These are phyloP conservation scores for Candida silvicultrix DNA, from an alignment of 805 yeast genomes.

Conservation along the genomic window DNA sequence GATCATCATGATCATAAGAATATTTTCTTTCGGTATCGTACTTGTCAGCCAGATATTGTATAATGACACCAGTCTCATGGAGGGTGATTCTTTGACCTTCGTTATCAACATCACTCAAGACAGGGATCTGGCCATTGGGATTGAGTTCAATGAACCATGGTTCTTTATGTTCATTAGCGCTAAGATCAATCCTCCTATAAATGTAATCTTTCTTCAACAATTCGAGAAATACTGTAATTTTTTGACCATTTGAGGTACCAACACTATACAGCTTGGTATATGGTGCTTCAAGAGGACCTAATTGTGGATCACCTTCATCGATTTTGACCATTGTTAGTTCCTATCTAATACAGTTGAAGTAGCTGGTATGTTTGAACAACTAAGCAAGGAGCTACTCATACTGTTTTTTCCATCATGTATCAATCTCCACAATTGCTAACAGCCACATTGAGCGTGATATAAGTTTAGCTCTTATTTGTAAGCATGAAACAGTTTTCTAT, in stretches of 20 bases:
- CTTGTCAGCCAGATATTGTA: slow-evolving; percentile 49
- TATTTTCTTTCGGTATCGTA: slow-evolving; percentile 45
- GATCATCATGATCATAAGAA: slow-evolving; percentile 27
- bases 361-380: too few relatives aligned
- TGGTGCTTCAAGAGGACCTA: slow-evolving; percentile 25
- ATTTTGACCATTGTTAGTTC: slow-evolving; percentile 1
- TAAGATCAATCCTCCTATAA: slow-evolving; percentile 33
- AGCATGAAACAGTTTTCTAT: too few relatives aligned
- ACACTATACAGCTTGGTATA: slow-evolving; percentile 34
- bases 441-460: too few relatives aligned
- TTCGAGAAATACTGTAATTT: slow-evolving; percentile 28
- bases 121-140: slow-evolving; percentile 58
- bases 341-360: too few relatives aligned
- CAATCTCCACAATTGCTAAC: too few relatives aligned
- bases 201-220: slow-evolving; percentile 24
- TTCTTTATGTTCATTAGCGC: slow-evolving; percentile 39
- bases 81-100: slow-evolving; percentile 36
- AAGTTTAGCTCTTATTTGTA: too few relatives aligned
- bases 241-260: slow-evolving; percentile 33
- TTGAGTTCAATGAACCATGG: slow-evolving; percentile 48
- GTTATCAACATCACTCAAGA: slow-evolving; percentile 28
- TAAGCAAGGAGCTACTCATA: too few relatives aligned
- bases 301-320: slow-evolving; percentile 12
- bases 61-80: slow-evolving; percentile 53
- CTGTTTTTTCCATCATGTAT: too few relatives aligned